Evolutionary conservation across 2,329 filamentous ascomycete species (phyloP), one percentile per base, ranked within the genome.

Genomic region (Pseudonectria buxi): DNA sequence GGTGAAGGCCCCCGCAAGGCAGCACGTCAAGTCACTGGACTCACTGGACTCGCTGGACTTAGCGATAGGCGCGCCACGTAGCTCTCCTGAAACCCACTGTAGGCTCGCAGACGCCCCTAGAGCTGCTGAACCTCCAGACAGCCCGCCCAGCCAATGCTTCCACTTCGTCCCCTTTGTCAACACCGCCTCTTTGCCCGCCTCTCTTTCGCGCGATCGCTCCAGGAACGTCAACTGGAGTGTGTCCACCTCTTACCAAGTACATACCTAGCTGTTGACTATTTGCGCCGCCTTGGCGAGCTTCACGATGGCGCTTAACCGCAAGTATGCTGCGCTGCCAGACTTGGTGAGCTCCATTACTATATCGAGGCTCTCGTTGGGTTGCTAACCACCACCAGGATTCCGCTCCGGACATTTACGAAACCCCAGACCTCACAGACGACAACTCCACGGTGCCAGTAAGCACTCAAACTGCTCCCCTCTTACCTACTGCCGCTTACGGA

Each of bases 321-420:
- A 92, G 69, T 92, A 90, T 57, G 84, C 85, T 33, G 81, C 79
- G 37, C 67, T 92, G 45, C 86, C 85, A 38, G 86, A 90, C 58
- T 65, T 92, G 59, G 86, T 89, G 67, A 45, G 61, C 44, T 35
- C 27, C 34, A 22, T 35, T 29, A 24, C 27, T 32, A 14, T 31
- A 13, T 26, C 27, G 29, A 38, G 30, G 28, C 25, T 36, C 18
- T 29, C 34, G 27, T 26, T 18, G 24, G 14, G 16, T 43, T 30
- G 47, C 53, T 38, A 52, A 30, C 31, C 24, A 37, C 14, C 11
- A 30, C 22, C 48, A 94, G 85, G 89, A 95, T 64, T 84, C 83
- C 36, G 88, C 89, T 18, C 89, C 89, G 47, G 92, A 96, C 56
- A 86, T 95, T 53, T 96, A 95, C 69, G 90, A 96, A 64, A 96